phyloP scores from a whole-genome alignment of 2,329 filamentous ascomycete genomes.

The Fusarium oligoseptatum region DNA sequence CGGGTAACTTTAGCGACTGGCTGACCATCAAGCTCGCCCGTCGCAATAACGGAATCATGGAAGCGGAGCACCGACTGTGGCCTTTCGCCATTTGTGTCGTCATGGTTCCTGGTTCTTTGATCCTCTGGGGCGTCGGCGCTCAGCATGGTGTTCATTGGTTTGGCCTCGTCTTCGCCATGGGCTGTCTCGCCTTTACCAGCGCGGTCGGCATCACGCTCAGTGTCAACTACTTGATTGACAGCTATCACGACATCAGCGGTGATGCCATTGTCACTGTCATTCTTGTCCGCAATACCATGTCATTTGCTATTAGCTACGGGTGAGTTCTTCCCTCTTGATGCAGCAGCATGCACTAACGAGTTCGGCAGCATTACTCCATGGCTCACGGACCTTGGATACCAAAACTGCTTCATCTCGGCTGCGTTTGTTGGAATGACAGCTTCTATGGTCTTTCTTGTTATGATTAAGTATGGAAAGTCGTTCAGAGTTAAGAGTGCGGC shows the following conservation, averaged over 20 bases:
- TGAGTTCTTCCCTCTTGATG: not conserved
- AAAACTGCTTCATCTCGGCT: conserved; percentile 58
- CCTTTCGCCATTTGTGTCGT: conserved; percentile 50
- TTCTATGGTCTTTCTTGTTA: conserved; percentile 56
- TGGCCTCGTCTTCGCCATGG: conserved; percentile 57
- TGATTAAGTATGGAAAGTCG: conserved; percentile 62
- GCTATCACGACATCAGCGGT: conserved; percentile 56
- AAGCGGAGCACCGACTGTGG: conserved; percentile 59
- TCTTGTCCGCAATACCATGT: conserved; percentile 55
- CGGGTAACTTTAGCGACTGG: conserved; percentile 54
- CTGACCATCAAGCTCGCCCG: conserved; percentile 55
- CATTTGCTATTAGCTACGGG: conserved; percentile 52
- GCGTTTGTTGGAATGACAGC: conserved; percentile 57
- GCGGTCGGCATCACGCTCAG: conserved; percentile 54
- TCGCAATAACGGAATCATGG: conserved; percentile 56
- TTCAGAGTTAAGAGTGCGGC: conserved; percentile 37
- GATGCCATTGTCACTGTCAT: conserved; percentile 57
- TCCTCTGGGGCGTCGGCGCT: conserved; percentile 54
- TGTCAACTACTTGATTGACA: conserved; percentile 58
- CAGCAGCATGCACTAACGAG: conserved; percentile 2
- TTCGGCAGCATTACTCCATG: conserved; percentile 60
- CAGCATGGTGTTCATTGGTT: conserved; percentile 57
- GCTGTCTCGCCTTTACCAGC: conserved; percentile 50
- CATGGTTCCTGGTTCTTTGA: conserved; percentile 46
- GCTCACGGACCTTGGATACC: conserved; percentile 56